phyloP scores from a whole-genome alignment of 192 early-diverging fungal species.

The Coemansia sp. region DNA sequence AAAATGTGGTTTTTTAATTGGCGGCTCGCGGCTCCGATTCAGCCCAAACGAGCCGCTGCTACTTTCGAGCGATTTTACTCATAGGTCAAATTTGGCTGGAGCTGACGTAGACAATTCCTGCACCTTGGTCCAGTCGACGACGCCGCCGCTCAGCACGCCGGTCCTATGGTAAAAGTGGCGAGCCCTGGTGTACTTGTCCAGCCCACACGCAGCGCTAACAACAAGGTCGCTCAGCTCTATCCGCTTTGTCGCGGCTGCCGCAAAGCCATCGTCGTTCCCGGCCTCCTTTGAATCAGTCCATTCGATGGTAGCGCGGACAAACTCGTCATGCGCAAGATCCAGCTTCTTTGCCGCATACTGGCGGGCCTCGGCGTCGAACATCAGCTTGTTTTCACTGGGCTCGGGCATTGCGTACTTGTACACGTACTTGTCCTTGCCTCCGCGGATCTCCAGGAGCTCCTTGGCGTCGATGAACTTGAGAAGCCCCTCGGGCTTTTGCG shows the following conservation, averaged over 20 bases:
- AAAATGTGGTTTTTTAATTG: not conserved
- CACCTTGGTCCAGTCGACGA: conserved; percentile 48
- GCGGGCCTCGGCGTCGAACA: conserved; percentile 58
- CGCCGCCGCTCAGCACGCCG: conserved; percentile 34
- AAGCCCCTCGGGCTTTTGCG: conserved; percentile 66
- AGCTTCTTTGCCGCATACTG: conserved; percentile 40
- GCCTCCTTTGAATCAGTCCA: conserved; percentile 53
- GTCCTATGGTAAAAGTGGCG: conserved; percentile 51
- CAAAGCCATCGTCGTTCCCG: conserved; percentile 40
- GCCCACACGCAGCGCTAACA: conserved; percentile 38
- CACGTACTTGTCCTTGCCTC: conserved; percentile 63
- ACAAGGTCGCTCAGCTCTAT: conserved; percentile 38
- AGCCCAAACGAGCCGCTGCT: not conserved
- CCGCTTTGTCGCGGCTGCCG: conserved; percentile 14
- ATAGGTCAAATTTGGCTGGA: not conserved
- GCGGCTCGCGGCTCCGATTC: conserved; percentile 6
- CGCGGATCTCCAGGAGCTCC: conserved; percentile 63
- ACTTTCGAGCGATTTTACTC: not conserved
- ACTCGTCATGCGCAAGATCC: conserved; percentile 37
- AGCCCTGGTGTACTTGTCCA: conserved; percentile 59
- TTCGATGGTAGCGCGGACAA: conserved; percentile 51
- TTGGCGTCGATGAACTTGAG: conserved; percentile 63
- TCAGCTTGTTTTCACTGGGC: conserved; percentile 56
- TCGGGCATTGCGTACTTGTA: conserved; percentile 59
- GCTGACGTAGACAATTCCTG: conserved; percentile 1